Evolutionary conservation across 139 green algal species (phyloP).

Genomic region (Coccomyxa sp.): DNA sequence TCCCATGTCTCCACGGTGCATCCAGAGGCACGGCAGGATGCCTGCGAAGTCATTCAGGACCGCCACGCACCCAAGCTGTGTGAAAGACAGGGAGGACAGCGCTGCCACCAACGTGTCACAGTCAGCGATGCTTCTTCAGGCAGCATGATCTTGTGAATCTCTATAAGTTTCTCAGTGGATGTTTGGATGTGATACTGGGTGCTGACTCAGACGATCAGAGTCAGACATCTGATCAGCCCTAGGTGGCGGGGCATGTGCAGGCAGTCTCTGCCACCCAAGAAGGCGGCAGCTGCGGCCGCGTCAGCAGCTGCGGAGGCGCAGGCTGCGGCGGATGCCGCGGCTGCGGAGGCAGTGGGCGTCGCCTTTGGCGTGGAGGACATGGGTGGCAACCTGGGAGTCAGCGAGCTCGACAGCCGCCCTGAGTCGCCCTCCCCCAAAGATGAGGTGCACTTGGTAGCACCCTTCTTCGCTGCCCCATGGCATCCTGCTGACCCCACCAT

Average conservation of each 20-base stretch:
- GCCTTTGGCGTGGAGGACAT: not conserved
- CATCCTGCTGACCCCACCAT: not conserved
- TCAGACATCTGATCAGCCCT: too few species aligned
- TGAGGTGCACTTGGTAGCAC: not conserved
- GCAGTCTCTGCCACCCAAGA: conserved; percentile 2
- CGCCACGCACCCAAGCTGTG: not conserved
- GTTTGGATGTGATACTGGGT: too few species aligned
- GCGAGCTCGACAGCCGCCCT: not conserved
- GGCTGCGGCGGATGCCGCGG: not conserved
- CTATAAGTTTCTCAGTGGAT: not conserved
- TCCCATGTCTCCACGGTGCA: not conserved
- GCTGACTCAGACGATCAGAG: too few species aligned
- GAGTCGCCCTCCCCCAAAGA: not conserved
- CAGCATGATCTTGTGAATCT: not conserved
- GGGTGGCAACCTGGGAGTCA: not conserved
- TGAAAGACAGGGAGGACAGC: not conserved
- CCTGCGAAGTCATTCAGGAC: too few species aligned
- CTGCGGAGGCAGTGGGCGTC: not conserved
- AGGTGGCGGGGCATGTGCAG: not conserved
- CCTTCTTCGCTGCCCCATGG: not conserved
- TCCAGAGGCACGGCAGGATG: not conserved
- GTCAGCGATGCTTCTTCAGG: not conserved
- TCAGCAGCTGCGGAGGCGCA: not conserved
- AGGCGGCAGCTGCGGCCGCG: not conserved
- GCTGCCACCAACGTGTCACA: too few species aligned